phyloP scores from a whole-genome alignment of 768 basidiomycete genomes.

The Tylopilus felleus region DNA sequence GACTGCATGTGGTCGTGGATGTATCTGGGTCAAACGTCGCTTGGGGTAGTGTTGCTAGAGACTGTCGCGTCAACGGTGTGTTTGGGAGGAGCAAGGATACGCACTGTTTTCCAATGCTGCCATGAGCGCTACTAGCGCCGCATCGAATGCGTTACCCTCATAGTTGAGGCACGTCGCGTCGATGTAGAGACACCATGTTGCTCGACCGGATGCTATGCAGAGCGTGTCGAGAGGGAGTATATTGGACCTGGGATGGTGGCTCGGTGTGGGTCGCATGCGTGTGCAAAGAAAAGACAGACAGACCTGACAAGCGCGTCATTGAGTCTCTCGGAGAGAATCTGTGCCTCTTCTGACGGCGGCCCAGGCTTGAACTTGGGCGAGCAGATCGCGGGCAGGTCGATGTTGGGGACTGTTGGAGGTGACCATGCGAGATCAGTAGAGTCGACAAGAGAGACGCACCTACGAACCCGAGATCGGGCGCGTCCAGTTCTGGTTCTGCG shows the following conservation, averaged over 20 bases:
- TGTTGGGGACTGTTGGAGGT: slow-evolving; percentile 70
- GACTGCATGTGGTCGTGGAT: slow-evolving; percentile 59
- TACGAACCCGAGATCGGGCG: slow-evolving; percentile 73
- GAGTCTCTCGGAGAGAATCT: slow-evolving; percentile 80
- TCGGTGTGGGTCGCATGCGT: too few species aligned
- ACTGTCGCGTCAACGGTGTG: neutral
- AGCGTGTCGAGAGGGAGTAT: slow-evolving; percentile 64
- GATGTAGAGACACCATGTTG: slow-evolving; percentile 92
- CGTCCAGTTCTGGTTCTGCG: slow-evolving; percentile 81
- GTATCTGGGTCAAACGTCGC: slow-evolving; percentile 70
- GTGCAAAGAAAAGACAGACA: slow-evolving; percentile 16
- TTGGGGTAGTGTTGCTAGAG: slow-evolving; percentile 63
- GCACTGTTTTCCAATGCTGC: slow-evolving; percentile 82
- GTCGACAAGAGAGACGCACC: slow-evolving; percentile 54
- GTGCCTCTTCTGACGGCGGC: slow-evolving; percentile 92
- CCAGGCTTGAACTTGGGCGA: slow-evolving; percentile 94
- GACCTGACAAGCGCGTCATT: slow-evolving; percentile 75
- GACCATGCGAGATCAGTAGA: neutral
- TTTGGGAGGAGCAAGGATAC: slow-evolving; percentile 44
- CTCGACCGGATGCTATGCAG: slow-evolving; percentile 75
- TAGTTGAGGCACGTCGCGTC: slow-evolving; percentile 96
- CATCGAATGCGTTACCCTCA: slow-evolving; percentile 94
- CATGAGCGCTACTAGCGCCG: slow-evolving; percentile 82
- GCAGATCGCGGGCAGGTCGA: slow-evolving; percentile 91
- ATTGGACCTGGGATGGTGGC: slow-evolving; percentile 57